Base-by-base conservation (phyloP, 805 yeast genomes). In the Wickerhamiella hasegawae region DNA sequence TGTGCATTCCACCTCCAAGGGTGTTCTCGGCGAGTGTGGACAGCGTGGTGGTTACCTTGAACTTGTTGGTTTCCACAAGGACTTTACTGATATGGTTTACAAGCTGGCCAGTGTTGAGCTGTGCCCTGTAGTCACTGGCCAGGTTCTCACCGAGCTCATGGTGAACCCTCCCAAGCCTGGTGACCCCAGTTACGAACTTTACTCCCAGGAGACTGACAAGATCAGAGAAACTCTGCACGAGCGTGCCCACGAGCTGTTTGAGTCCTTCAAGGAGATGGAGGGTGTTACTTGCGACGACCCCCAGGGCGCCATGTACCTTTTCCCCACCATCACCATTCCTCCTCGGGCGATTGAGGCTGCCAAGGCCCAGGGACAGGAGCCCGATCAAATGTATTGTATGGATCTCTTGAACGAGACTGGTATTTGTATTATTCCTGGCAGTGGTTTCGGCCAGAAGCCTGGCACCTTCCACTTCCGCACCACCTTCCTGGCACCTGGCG, bases 21-120 rank as follows among this genome's bases (percentile, higher is more conserved):
- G 99, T 56, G 83, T 84, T 47, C 70, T 83, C 43, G 99, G 98
- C 43, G 99, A 90, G 60, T 90, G 99, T 68, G 99, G 99, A 41
- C 98, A 90, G 63, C 75, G 99, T 60, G 99, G 97, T 49, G 99
- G 99, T 4, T 90, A 85, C 64, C 80, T 90, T 90, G 99, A 90
- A 59, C 60, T 85, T 5, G 69, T 76, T 9, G 95, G 95, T 1
- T 80, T 90, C 58, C 62, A 68, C 11, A 65, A 63, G 3, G 84
- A 77, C 31, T 76, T 85, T 14, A 60, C 66, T 47, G 79, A 71
- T 21, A 68, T 80, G 37, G 66, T 90, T 35, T 65, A 78, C 57
- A 90, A 90, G 60, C 63, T 92, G 46, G 92, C 94, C 14, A 79
- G 93, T 10, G 84, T 90, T 45, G 76, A 90, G 21, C 66, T 90